Evolutionary conservation across 176 grass and related monocot species (phyloP), one percentile per base, ranked within the genome.

Genomic region (Aegilops longissima): DNA sequence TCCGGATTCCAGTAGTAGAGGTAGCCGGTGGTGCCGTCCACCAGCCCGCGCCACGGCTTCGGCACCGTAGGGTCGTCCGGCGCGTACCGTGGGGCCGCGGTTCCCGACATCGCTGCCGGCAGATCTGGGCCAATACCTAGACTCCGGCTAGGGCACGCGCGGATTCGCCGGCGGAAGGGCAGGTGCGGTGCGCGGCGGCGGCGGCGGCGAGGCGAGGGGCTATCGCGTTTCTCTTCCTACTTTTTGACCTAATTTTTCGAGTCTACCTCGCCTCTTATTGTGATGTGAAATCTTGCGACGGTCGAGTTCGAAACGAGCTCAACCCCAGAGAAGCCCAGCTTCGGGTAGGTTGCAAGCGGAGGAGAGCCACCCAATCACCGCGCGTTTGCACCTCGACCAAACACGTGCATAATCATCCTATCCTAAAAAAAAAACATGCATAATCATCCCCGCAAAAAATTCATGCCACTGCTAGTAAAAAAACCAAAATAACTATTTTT

Each of bases 1-100:
- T 99, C 94, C 8, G 92, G 97, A 61, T 99, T 99, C 97, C 94
- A 99, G 89, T 93, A 99, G 89, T 99, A 99, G 70, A 99, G 92
- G 80, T 99, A 99, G 24, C 94, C 97, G 66, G 94, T 96, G 90
- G 73, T 94, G 47, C 92, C 94, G 34, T 99, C 97, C 11, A 99
- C 94, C 70, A 99, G 89, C 29, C 94, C 97, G 66, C 90, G 87
- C 97, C 97, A 99, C n/a, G 97, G 97, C 85, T 99, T 99, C 8
- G 87, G 97, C 61, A 99, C 85, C 54, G 92, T 79, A 49, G 94
- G 92, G 25, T 99, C 97, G 52, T 99, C 97, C 9, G 97, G 97
- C 24, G 97, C 97, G 90, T 96, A 99, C 17, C 97, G 85, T 82
- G 97, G 97, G 70, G 83, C 87, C 70, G 94, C 35, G 56, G 82